Conservation (phyloP, 805 yeast genomes). For the Lachancea dasiensis region DNA sequence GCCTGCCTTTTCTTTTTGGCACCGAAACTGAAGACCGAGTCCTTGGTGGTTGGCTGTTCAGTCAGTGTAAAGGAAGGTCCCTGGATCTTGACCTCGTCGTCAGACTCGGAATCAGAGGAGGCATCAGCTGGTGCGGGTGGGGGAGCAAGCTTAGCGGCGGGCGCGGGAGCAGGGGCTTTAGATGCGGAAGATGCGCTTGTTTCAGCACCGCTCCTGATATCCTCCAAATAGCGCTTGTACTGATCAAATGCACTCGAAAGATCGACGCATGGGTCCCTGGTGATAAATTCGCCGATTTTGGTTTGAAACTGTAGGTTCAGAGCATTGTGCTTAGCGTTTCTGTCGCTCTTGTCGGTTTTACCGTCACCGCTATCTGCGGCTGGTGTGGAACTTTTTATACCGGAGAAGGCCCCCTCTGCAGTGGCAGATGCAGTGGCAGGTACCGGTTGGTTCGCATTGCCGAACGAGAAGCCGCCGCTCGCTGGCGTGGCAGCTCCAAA, state of each 20-base stretch:
- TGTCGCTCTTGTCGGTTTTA: slow-evolving; percentile 5
- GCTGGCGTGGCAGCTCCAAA: slow-evolving; percentile 6
- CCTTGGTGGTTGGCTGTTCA: slow-evolving; percentile 42
- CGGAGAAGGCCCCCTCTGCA: background rate
- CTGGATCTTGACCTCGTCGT: slow-evolving; percentile 58
- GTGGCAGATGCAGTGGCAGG: background rate
- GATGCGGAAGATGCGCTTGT: slow-evolving; percentile 4
- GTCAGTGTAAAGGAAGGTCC: slow-evolving; percentile 61
- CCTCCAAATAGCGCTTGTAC: slow-evolving; percentile 48
- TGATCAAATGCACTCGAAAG: slow-evolving; percentile 51
- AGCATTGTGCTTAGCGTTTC: slow-evolving; percentile 38
- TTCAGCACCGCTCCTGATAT: slow-evolving; percentile 25
- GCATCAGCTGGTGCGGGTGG: background rate
- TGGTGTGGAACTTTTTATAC: slow-evolving; percentile 1
- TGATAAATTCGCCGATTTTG: slow-evolving; percentile 39
- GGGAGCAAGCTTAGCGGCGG: slow-evolving; percentile 9
- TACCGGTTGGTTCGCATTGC: no score
- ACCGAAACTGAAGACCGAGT: slow-evolving; percentile 46
- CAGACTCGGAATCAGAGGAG: slow-evolving; percentile 38
- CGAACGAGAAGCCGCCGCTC: background rate
- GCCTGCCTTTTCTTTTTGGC: slow-evolving; percentile 22
- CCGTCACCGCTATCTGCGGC: slow-evolving; percentile 1
- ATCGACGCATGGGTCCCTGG: slow-evolving; percentile 46
- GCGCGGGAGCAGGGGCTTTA: slow-evolving; percentile 13
- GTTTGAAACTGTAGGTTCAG: slow-evolving; percentile 55